Evolutionary conservation across 2,329 filamentous ascomycete species (phyloP).

Genomic region (Alternaria incomplexa): DNA sequence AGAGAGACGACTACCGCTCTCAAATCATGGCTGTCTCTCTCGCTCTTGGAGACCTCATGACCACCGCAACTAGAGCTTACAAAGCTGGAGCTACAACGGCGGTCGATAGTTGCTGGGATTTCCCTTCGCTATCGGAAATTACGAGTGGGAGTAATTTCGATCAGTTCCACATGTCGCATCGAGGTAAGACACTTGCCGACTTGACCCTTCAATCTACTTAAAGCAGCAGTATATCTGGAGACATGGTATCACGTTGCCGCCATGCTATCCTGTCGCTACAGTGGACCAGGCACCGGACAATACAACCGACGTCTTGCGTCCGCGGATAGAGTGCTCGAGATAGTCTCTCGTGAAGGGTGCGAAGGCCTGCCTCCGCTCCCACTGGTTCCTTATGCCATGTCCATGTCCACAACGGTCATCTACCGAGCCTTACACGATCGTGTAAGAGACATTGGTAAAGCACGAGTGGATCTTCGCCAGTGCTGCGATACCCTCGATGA

Average conservation of each 20-base stretch:
- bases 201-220: not conserved
- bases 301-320: not conserved
- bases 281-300: not conserved
- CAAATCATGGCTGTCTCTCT: constrained; percentile 1
- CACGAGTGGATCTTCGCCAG: not conserved
- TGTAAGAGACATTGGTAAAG: not conserved
- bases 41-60: constrained; percentile 3
- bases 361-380: constrained; percentile 1
- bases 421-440: constrained; percentile 3
- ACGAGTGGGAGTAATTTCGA: not conserved
- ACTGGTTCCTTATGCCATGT: constrained; percentile 2
- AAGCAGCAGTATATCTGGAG: not conserved
- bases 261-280: constrained; percentile 7
- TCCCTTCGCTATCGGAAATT: not conserved
- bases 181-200: not conserved
- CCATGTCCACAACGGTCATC: constrained; percentile 6
- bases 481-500: not conserved
- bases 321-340: not conserved
- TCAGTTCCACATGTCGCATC: constrained; percentile 2
- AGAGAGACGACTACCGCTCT: not conserved
- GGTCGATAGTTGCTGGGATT: not conserved
- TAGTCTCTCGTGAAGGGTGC: not conserved
- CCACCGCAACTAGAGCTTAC: not conserved
- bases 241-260: constrained; percentile 8
- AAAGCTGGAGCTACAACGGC: not conserved